Percentiles rank a stretch among this genome's conserved stretches.
Evolutionary conservation across 305 asterid species (phyloP).

Genomic region (Rubia balearica): DNA sequence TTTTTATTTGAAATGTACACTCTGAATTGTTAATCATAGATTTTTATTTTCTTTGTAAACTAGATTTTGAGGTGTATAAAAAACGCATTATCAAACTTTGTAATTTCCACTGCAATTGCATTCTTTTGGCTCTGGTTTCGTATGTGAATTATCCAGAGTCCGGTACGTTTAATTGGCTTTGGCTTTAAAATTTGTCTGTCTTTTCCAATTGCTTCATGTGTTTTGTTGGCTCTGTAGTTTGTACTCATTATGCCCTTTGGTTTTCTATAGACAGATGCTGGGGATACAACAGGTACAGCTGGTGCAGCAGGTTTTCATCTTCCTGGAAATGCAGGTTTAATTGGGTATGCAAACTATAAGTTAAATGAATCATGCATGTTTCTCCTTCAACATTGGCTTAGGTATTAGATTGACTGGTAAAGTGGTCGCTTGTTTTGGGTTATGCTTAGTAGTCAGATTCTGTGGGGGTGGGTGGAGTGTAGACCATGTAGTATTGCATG

Average conservation of each 20-base stretch:
- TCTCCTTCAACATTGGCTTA: background rate
- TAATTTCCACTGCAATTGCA: background rate
- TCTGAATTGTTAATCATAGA: background rate
- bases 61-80: background rate
- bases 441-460: background rate
- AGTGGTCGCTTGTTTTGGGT: background rate
- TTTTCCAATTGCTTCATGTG: slow-evolving; percentile 8
- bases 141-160: background rate
- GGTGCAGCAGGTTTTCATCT: slow-evolving; percentile 52
- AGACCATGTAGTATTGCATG: background rate
- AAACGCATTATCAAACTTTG: background rate
- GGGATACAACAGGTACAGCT: slow-evolving; percentile 46
- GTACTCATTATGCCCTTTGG: slow-evolving; percentile 24
- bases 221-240: slow-evolving; percentile 20
- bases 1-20: background rate
- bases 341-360: slow-evolving; percentile 51
- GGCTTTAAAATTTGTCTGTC: background rate
- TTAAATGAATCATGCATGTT: background rate
- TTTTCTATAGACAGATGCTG: slow-evolving; percentile 45
- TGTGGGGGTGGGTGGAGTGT: background rate
- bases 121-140: slow-evolving; percentile 1
- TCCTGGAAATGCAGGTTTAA: slow-evolving; percentile 93
- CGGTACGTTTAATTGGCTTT: background rate
- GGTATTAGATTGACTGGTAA: background rate
- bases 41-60: background rate